Percentiles rank a stretch among this genome's conserved stretches.
phyloP scores from a whole-genome alignment of 495 filamentous ascomycete genomes.

The Tirmania nivea region DNA sequence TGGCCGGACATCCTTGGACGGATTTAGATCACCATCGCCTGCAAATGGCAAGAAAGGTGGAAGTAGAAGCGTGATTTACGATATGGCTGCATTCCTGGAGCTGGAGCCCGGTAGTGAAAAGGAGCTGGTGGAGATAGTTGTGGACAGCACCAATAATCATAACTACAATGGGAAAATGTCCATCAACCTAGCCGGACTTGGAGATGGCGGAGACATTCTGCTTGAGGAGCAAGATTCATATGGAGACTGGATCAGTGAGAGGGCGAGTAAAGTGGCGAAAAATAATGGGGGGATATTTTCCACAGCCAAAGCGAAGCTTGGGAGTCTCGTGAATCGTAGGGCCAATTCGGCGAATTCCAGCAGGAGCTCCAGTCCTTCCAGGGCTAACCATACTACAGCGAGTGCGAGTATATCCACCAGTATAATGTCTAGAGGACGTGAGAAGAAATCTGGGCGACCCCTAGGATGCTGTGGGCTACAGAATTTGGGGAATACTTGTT shows the following conservation, averaged over 20 bases:
- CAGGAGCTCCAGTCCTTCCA: conserved; percentile 9
- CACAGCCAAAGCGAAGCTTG: conserved; percentile 17
- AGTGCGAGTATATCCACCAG: conserved; percentile 16
- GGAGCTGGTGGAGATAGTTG: conserved; percentile 38
- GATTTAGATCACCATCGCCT: conserved; percentile 14
- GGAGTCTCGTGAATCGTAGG: conserved; percentile 23
- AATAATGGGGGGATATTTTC: background rate
- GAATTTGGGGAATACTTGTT: conserved; percentile 93
- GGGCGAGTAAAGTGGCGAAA: conserved; percentile 21
- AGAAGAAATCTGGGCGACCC: conserved; percentile 34
- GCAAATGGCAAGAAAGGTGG: conserved; percentile 2
- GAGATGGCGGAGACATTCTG: conserved; percentile 45
- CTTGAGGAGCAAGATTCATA: conserved; percentile 53
- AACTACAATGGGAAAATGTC: conserved; percentile 58
- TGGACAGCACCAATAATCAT: conserved; percentile 49
- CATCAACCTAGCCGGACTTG: conserved; percentile 40
- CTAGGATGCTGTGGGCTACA: conserved; percentile 58
- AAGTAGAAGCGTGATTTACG: conserved; percentile 33
- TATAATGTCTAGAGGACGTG: conserved; percentile 44
- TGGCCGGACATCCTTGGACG: conserved; percentile 12
- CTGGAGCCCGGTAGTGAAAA: conserved; percentile 46
- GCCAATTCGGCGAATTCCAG: conserved; percentile 19
- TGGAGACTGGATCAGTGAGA: conserved; percentile 42
- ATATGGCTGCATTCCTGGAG: conserved; percentile 44
- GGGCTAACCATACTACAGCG: conserved; percentile 12